Percentiles rank a stretch among this genome's conserved stretches.
Evolutionary conservation across 225 moss, liverwort and hornwort species (phyloP).

Genomic region (Pleurozium schreberi): DNA sequence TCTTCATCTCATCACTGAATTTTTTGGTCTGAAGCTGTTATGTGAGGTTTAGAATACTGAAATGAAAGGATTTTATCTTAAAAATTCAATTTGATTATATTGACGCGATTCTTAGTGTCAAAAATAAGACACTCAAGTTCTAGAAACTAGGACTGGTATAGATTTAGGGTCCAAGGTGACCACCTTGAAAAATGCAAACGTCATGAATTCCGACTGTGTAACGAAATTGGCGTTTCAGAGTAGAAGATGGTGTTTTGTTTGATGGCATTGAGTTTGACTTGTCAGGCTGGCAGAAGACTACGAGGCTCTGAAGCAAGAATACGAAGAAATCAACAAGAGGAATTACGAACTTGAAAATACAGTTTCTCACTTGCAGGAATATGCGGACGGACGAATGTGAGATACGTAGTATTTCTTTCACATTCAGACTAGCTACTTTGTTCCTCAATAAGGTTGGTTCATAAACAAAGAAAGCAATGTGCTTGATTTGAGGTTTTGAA

Average conservation of each 20-base stretch:
- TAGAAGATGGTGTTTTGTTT: background rate
- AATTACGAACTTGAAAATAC: constrained; percentile 48
- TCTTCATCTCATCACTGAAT: background rate
- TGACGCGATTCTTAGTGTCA: background rate
- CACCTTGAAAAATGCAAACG: background rate
- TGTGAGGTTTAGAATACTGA: background rate
- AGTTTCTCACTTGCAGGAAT: constrained; percentile 29
- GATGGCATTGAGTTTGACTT: background rate
- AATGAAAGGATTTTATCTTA: background rate
- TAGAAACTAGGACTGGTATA: background rate
- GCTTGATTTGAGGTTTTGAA: background rate
- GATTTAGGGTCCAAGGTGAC: background rate
- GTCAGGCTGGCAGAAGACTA: constrained; percentile 48
- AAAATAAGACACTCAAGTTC: background rate
- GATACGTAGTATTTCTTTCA: background rate
- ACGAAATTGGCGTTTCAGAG: background rate
- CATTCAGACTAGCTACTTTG: background rate
- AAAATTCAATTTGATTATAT: background rate
- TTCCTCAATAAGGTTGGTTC: background rate
- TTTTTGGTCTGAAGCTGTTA: background rate
- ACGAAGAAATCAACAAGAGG: constrained; percentile 40
- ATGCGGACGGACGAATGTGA: constrained; percentile 42
- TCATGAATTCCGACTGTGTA: background rate
- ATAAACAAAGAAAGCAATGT: background rate
- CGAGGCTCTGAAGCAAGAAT: constrained; percentile 51